A percentile compares a stretch with the other conserved stretches of the same genome.
Conservation (phyloP, 2,329 filamentous ascomycete genomes). For the Alternaria brassicicola region DNA sequence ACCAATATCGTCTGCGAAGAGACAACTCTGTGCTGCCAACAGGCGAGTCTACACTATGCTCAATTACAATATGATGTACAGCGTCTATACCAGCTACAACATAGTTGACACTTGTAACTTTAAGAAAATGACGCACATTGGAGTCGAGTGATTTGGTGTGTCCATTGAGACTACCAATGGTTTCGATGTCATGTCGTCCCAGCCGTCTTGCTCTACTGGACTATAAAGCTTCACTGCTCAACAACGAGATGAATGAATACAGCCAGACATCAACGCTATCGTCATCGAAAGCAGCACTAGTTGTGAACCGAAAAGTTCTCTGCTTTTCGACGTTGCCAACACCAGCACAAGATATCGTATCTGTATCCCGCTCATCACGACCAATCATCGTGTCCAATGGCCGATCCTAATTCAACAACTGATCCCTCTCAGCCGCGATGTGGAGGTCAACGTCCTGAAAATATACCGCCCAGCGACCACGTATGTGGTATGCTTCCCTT, state of each 20-base stretch:
- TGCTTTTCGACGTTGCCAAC: background rate
- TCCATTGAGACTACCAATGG: background rate
- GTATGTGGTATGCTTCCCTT: constrained; percentile 6
- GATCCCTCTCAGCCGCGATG: constrained; percentile 22
- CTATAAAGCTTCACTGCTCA: background rate
- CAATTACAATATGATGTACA: background rate
- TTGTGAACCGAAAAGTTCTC: no score
- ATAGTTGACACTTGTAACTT: constrained; percentile 5
- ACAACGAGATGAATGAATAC: background rate
- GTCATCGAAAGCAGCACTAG: background rate
- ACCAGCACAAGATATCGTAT: background rate
- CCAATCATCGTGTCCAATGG: constrained; percentile 9
- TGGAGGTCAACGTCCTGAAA: constrained; percentile 16
- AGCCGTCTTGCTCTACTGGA: background rate
- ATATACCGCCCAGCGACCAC: background rate
- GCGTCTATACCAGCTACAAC: constrained; percentile 5
- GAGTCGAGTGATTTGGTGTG: background rate
- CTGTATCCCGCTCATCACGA: background rate
- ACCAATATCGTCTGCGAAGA: background rate
- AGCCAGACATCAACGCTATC: background rate
- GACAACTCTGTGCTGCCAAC: background rate
- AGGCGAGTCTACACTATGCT: background rate
- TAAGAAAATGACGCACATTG: background rate
- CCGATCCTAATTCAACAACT: constrained; percentile 12
- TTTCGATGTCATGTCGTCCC: background rate